Base-by-base conservation (phyloP, 1,284 basidiomycete genomes). In the Mycena citricolor region DNA sequence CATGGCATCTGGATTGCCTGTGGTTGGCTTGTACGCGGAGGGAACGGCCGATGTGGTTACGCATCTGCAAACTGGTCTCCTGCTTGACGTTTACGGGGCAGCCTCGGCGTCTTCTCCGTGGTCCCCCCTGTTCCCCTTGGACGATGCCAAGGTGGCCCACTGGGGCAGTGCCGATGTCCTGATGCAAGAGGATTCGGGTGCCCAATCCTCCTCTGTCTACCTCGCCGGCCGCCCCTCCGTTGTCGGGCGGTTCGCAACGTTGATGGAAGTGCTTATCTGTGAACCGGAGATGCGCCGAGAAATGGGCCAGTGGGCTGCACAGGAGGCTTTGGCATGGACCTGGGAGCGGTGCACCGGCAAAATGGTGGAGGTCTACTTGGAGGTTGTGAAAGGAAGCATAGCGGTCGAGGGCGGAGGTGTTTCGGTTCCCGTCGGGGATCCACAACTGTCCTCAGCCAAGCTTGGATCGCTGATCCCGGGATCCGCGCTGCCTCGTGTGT, bases 1-100 rank as follows among this genome's bases (percentile, higher is more conserved):
- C 3, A 20, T 45, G 36, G 43, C 43, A 3, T 32, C 43, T n/a
- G 37, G 37, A 13, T 24, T 45, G 1, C 30, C 43, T 4, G 31
- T 45, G 17, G 44, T 30, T 20, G 44, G 44, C 16, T 8, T 46
- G 14, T 34, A 35, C 13, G 44, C 44, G 4, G 44, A 46, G 16
- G 44, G 44, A n/a, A 41, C 39, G 3, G 23, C 10, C 1, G 44
- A 46, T 35, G 32, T 46, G 7, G 38, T 40, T 1, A 31, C 19
- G 13, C 44, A 40, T 22, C 8, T 25, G 24, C 2, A 12, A 10
- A 45, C 11, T n/a, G 43, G 43, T 8, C 30, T 45, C 3, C 37
- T 45, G 5, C 42, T 43, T 16, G 42, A 37, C 24, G 28, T 37
- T 1, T 28, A 42, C 21, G n/a, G 6, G 10, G 29, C 12, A 1